Evolutionary conservation across 1,284 basidiomycete species (phyloP).

Genomic region (Singerocomus rubriflavus): DNA sequence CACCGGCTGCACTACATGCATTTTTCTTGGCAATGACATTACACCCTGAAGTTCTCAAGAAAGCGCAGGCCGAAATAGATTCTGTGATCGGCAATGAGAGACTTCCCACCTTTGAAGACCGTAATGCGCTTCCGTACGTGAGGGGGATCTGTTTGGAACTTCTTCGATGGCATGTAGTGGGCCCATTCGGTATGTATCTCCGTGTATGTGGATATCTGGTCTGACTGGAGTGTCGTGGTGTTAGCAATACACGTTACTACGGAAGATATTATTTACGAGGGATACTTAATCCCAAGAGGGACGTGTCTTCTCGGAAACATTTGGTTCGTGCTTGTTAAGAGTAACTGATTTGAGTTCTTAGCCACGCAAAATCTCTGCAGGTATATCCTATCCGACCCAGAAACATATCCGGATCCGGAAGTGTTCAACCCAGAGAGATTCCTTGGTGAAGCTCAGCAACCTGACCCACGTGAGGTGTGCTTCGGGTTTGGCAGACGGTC

Average conservation of each 20-base stretch:
- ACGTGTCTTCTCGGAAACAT: slow-evolving; percentile 21
- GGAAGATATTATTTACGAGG: slow-evolving; percentile 35
- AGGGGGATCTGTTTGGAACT: slow-evolving; percentile 18
- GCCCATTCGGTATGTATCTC: slow-evolving; percentile 11
- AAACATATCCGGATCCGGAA: slow-evolving; percentile 11
- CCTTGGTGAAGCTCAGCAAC: slow-evolving; percentile 8
- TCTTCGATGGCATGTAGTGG: slow-evolving; percentile 18
- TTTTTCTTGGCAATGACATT: slow-evolving; percentile 23
- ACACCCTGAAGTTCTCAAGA: slow-evolving; percentile 10
- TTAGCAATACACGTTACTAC: slow-evolving; percentile 34
- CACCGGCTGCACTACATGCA: slow-evolving; percentile 35
- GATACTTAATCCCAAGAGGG: slow-evolving; percentile 40
- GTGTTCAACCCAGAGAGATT: slow-evolving; percentile 19
- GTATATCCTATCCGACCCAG: slow-evolving; percentile 10
- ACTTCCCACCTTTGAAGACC: slow-evolving; percentile 17
- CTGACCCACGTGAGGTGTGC: slow-evolving; percentile 10
- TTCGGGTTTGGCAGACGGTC: slow-evolving; percentile 20
- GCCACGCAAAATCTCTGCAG: background rate
- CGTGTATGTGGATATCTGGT: background rate
- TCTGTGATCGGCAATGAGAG: slow-evolving; percentile 12
- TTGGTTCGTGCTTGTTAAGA: slow-evolving; percentile 11
- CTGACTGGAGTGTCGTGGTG: slow-evolving; percentile 23
- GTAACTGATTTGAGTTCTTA: background rate
- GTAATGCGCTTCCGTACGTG: slow-evolving; percentile 15
- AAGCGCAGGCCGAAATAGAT: slow-evolving; percentile 20